phyloP scores from a whole-genome alignment of 495 filamentous ascomycete genomes.

The Immersiella caudata region DNA sequence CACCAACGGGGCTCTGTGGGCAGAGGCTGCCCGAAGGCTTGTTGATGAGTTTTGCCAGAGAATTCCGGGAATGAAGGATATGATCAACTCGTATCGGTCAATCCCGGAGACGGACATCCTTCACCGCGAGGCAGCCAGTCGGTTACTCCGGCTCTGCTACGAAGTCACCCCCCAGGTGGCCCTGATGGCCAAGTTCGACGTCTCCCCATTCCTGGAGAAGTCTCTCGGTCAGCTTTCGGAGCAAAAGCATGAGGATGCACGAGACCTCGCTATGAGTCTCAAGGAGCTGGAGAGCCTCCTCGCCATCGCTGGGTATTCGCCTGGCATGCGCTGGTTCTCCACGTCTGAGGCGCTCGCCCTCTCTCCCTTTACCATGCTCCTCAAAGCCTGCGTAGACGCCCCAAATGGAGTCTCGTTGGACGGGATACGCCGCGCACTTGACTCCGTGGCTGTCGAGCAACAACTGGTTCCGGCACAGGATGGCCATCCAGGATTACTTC shows the following conservation, averaged over 20 bases:
- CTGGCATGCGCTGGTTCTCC: constrained; percentile 79
- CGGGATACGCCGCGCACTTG: constrained; percentile 49
- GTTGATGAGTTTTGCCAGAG: constrained; percentile 74
- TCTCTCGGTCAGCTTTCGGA: constrained; percentile 58
- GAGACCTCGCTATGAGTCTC: constrained; percentile 56
- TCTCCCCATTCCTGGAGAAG: constrained; percentile 71
- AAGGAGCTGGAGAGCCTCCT: constrained; percentile 77
- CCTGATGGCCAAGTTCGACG: constrained; percentile 81
- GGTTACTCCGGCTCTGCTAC: constrained; percentile 77
- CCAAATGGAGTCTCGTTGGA: constrained; percentile 45
- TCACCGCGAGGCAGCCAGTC: constrained; percentile 75
- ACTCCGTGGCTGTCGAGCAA: constrained; percentile 54
- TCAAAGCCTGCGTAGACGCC: constrained; percentile 55
- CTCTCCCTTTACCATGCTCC: constrained; percentile 68
- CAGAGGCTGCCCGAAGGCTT: constrained; percentile 64
- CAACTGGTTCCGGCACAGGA: constrained; percentile 46
- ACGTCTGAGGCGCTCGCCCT: constrained; percentile 51
- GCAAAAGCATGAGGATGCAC: constrained; percentile 41
- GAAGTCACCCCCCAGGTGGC: constrained; percentile 78
- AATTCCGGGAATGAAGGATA: constrained; percentile 76
- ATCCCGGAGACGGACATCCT: constrained; percentile 68
- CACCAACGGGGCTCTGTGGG: constrained; percentile 58
- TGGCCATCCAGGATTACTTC: constrained; percentile 52
- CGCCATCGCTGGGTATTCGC: constrained; percentile 73
- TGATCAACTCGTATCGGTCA: constrained; percentile 67